Conservation (phyloP, 495 filamentous ascomycete species). For the Astrothelium subdiscretum region DNA sequence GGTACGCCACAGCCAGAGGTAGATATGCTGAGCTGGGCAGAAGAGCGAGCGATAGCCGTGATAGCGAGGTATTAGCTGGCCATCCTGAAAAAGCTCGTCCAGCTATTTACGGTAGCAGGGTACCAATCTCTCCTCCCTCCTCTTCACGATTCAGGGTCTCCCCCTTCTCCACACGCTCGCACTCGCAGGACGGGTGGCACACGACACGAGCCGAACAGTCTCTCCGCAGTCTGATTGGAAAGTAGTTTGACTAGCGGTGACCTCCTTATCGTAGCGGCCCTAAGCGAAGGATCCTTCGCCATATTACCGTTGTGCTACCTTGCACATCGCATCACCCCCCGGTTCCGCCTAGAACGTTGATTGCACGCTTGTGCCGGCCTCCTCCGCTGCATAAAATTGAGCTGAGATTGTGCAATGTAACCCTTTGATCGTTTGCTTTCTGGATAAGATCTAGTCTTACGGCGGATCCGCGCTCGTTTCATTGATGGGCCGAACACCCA, state of each 20-base stretch:
- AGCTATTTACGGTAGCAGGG: background rate
- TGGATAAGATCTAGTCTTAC: background rate
- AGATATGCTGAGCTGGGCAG: background rate
- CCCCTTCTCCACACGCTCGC: background rate
- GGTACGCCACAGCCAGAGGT: background rate
- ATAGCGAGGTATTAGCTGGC: no score
- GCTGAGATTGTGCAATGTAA: constrained; percentile 2
- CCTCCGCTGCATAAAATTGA: background rate
- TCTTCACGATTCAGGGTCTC: background rate
- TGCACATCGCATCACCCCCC: background rate
- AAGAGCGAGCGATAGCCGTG: background rate
- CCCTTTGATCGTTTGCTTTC: background rate
- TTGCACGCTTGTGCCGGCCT: background rate
- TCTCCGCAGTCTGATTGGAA: background rate
- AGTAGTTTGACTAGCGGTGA: background rate
- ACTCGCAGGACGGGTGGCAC: background rate
- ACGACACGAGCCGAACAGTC: background rate
- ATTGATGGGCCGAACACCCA: background rate
- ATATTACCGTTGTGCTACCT: no score
- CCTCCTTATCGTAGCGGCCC: background rate
- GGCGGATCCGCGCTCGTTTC: background rate
- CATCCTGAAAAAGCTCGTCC: no score
- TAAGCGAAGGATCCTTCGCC: background rate
- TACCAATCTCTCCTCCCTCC: background rate
- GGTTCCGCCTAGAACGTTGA: background rate